Evolutionary conservation across 345 rosid genomes (phyloP), one percentile per base, ranked within the genome.

Genomic region (Dovyalis caffra): DNA sequence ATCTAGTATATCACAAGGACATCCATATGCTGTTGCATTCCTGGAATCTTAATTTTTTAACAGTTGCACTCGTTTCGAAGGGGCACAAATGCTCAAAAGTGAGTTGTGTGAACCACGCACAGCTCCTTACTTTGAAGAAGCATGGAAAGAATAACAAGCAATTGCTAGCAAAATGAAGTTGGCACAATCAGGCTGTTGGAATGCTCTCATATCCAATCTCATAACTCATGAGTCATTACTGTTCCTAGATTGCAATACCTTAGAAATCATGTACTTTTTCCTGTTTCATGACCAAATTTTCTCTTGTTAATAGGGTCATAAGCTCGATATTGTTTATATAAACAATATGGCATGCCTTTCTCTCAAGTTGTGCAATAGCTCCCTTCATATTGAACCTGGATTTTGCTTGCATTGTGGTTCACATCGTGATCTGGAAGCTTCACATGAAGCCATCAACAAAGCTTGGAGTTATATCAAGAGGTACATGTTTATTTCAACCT

Each of bases 341-440:
- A 31, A 62, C 72, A 72, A 75, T 72, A 81, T 80, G 69, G 88
- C 81, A 69, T 58, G 64, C 35, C 69, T 66, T 81, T 82, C 78
- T 60, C 76, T 77, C 43, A 76, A 76, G 79, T 66, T 69, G 73
- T 66, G 70, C 25, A 72, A 57, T 29, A 65, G 38, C 71, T 72
- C 78, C 65, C 75, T 69, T 78, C 79, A 3, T 66, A 66, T 82
- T 71, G 73, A 75, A 74, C 83, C 88, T 74, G 91, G 82, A 68
- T 79, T 53, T 76, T 92, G 97, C 79, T 84, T 92, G 74, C 84
- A 81, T 40, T 94, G 97, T 74, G 88, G 93, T 18, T 86, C 83
- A 18, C 64, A 47, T 67, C 58, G 89, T 69, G 76, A 86, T 70
- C 64, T 90, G 32, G 80, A 81, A 75, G 77, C 87, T 83, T 83